Evolutionary conservation across 331 rosid genomes (phyloP), one percentile per base, ranked within the genome.

Genomic region (Pyracantha coccinea): DNA sequence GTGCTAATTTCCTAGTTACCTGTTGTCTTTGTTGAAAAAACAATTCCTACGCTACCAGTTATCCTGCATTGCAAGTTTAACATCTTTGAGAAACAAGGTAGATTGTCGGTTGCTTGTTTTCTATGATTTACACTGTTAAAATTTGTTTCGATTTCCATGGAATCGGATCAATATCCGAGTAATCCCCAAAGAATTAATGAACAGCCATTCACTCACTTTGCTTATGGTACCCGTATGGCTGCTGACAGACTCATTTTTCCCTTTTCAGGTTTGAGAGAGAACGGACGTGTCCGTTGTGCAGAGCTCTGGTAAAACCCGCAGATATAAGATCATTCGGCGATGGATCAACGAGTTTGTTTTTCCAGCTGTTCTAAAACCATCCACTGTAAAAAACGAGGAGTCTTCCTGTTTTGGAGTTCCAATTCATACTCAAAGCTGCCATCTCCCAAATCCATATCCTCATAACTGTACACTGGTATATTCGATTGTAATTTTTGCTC

Each of bases 221-320:
- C 24, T 63, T 63, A 63, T 8, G 13, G 44, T 63, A 17, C 44
- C 24, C 2, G 3, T 14, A 20, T 10, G 54, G 62, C 45, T 16
- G 68, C 57, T 72, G 41, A 72, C 4, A 5, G 27, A 25, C 35
- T 55, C 24, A 16, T 2, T 17, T 52, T 52, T 17, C 20, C 3
- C 0, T 4, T 23, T 67, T 32, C 87, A 94, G 99, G 99, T 94
- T 94, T 73, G 99, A 94, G 92, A 88, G 99, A 88, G 99, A 92
- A 85, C 82, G 99, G 38, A 94, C 99, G 4, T 92, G 99, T 54
- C 99, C 99, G 1, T 81, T 94, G 84, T 94, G 99, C 88, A 88
- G 99, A 87, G 97, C 99, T 70, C 79, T 94, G 90, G 99, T 94
- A 64, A 94, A 92, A 84, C 91, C 97, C 12, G 92, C 99, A 8